Evolutionary conservation across 306 rosid species (phyloP).

Genomic region (Comarum palustre): DNA sequence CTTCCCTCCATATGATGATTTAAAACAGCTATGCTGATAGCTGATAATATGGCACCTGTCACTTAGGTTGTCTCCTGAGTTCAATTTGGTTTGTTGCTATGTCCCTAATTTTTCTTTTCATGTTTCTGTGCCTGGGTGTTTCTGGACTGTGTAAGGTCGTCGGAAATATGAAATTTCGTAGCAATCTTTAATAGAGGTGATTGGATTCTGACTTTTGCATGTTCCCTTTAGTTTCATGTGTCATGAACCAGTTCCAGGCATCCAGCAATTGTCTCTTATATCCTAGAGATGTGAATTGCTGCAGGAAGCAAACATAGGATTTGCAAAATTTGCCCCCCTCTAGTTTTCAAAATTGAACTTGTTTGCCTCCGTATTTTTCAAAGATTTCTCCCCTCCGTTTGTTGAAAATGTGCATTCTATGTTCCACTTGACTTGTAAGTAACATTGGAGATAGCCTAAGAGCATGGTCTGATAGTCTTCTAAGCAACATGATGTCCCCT

Average conservation of each 20-base stretch:
- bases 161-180: neutral
- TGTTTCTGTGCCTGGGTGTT: neutral
- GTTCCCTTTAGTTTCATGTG: neutral
- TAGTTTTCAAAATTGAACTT: too few relatives aligned
- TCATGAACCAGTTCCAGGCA: neutral
- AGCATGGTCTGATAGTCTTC: too few relatives aligned
- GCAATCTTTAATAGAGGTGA: constrained; percentile 7
- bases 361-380: too few relatives aligned
- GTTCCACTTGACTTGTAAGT: too few relatives aligned
- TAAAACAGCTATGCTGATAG: constrained; percentile 33
- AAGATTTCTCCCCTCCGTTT: too few relatives aligned
- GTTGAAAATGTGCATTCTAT: too few relatives aligned
- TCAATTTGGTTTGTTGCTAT: constrained; percentile 22
- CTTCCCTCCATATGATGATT: constrained; percentile 16
- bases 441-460: too few relatives aligned
- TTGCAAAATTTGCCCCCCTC: too few relatives aligned
- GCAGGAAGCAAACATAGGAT: neutral
- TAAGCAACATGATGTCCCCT: too few relatives aligned
- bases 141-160: constrained; percentile 16
- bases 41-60: constrained; percentile 40
- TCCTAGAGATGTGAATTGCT: neutral
- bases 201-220: constrained; percentile 4
- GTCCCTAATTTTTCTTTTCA: neutral
- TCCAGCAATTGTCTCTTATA: neutral
- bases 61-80: constrained; percentile 33